These are phyloP conservation scores for Melampsora americana DNA, from an alignment of 1,284 basidiomycete genomes.

Conservation along the genomic window DNA sequence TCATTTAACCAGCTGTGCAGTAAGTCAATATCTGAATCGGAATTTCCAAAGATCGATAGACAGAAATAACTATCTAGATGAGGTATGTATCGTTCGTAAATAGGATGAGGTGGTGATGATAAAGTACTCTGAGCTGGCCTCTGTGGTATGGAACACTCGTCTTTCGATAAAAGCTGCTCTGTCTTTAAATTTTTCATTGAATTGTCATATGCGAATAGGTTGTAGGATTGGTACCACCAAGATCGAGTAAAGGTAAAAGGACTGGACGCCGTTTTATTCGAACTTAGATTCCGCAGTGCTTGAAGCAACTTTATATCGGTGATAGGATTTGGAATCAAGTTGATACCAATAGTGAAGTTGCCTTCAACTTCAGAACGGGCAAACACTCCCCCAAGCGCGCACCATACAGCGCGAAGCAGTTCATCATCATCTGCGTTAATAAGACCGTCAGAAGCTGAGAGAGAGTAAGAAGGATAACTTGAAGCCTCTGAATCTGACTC, in stretches of 20 bases:
- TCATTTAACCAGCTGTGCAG: slow-evolving; percentile 34
- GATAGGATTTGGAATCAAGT: background rate
- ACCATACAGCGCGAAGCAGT: slow-evolving; percentile 14
- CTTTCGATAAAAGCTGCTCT: background rate
- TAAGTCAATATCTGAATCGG: slow-evolving; percentile 17
- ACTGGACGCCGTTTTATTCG: background rate
- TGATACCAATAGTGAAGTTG: background rate
- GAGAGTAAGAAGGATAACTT: background rate
- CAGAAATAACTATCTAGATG: slow-evolving; percentile 35
- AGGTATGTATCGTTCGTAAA: slow-evolving; percentile 33
- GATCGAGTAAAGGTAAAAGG: slow-evolving; percentile 9
- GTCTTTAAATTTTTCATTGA: background rate
- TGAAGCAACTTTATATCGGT: background rate
- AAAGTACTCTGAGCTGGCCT: slow-evolving; percentile 17
- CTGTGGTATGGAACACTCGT: background rate
- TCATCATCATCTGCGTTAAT: background rate
- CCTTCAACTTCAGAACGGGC: background rate
- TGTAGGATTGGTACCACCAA: slow-evolving; percentile 31
- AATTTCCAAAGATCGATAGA: slow-evolving; percentile 30
- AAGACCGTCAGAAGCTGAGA: background rate
- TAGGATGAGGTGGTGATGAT: slow-evolving; percentile 12
- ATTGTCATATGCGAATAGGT: slow-evolving; percentile 16
- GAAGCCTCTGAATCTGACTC: background rate
- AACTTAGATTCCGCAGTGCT: background rate
- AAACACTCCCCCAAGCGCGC: slow-evolving; percentile 23